Conservation (phyloP, 495 filamentous ascomycete genomes). For the Zalerion maritima region DNA sequence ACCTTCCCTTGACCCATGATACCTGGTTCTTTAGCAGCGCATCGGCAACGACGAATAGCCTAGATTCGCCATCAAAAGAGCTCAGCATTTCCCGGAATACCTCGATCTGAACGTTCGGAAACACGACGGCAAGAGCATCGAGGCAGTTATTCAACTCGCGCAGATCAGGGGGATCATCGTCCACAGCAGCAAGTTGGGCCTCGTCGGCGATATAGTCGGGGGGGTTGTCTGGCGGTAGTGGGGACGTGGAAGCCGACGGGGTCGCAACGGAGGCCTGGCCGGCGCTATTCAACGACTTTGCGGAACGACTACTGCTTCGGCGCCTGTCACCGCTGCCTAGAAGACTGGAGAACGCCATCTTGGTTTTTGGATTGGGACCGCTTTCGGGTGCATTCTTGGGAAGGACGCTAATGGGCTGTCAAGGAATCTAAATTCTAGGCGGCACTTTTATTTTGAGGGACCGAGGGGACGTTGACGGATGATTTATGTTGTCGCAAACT, state of each 20-base stretch:
- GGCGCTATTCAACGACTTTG: no score
- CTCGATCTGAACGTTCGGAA: slow-evolving; percentile 76
- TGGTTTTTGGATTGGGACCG: no score
- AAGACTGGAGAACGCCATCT: no score
- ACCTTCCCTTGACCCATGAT: slow-evolving; percentile 60
- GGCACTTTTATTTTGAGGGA: no score
- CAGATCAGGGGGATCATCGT: slow-evolving; percentile 40
- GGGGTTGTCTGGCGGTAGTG: slow-evolving; percentile 3
- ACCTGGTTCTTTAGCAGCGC: slow-evolving; percentile 64
- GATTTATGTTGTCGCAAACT: no score
- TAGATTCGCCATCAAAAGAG: slow-evolving; percentile 67
- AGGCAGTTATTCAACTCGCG: slow-evolving; percentile 63
- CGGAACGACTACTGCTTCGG: no score
- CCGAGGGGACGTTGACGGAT: no score
- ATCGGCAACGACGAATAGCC: slow-evolving; percentile 74
- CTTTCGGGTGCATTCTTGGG: no score
- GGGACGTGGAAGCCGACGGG: slow-evolving; percentile 9
- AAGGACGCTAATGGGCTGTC: no score
- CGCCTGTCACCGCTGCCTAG: no score
- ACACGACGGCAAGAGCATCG: slow-evolving; percentile 54
- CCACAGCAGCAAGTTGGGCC: slow-evolving; percentile 23
- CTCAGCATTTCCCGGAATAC: slow-evolving; percentile 85
- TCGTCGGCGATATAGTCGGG: slow-evolving; percentile 32
- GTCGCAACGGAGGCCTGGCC: no score
- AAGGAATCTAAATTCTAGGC: no score